phyloP scores from a whole-genome alignment of 306 rosid species.

The Quercus rubra region DNA sequence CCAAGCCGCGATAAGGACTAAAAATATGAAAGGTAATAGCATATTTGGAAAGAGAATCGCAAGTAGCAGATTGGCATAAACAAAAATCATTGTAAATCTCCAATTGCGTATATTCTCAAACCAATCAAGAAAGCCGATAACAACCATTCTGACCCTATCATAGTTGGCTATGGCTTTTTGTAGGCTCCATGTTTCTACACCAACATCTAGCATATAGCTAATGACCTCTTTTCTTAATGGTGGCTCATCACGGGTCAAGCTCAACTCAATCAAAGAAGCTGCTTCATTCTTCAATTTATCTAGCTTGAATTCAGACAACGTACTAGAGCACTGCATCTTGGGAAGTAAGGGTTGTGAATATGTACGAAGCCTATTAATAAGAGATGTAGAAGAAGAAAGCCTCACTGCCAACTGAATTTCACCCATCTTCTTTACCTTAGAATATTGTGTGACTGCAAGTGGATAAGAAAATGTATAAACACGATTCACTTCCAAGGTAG shows the following conservation, averaged over 20 bases:
- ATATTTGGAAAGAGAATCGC: too few species aligned
- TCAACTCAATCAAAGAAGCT: not conserved
- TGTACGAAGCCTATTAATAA: not conserved
- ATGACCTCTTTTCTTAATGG: not conserved
- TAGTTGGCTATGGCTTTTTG: not conserved
- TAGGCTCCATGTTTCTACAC: not conserved
- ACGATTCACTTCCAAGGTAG: not conserved
- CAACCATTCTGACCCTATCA: too few species aligned
- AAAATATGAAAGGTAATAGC: too few species aligned
- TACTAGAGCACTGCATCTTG: not conserved
- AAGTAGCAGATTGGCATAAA: too few species aligned
- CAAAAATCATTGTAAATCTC: too few species aligned
- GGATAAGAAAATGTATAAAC: not conserved
- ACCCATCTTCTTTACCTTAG: not conserved
- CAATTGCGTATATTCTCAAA: too few species aligned
- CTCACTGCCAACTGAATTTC: not conserved
- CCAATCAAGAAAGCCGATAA: too few species aligned
- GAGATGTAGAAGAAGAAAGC: not conserved
- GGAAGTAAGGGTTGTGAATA: not conserved
- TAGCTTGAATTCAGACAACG: not conserved
- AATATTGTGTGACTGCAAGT: not conserved
- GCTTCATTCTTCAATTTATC: not conserved
- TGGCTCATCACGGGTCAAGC: not conserved
- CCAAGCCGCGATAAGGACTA: too few species aligned
- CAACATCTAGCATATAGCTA: not conserved